Conservation (phyloP, 225 moss, liverwort and hornwort species). For the Polytrichum commune region DNA sequence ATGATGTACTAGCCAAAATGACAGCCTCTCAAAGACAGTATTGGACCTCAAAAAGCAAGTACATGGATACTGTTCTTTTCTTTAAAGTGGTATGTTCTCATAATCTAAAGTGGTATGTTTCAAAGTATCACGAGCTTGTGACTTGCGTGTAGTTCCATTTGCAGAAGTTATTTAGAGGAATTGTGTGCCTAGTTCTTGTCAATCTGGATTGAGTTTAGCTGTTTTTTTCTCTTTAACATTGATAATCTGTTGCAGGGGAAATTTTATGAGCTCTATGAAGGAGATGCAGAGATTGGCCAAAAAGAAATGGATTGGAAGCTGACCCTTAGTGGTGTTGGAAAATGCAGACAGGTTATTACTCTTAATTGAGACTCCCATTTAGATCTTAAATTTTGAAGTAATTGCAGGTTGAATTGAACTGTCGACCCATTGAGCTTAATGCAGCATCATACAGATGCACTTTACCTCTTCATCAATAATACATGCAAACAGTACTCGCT, state of each 20-base stretch:
- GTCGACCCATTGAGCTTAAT: neutral
- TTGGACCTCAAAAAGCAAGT: slow-evolving; percentile 71
- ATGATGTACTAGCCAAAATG: slow-evolving; percentile 58
- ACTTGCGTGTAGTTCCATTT: neutral
- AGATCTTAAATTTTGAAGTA: slow-evolving; percentile 3
- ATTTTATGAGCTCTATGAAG: slow-evolving; percentile 91
- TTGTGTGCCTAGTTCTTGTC: too few species aligned
- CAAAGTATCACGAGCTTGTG: too few species aligned
- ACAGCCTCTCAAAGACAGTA: slow-evolving; percentile 95
- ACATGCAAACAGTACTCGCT: too few species aligned
- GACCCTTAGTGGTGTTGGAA: slow-evolving; percentile 89
- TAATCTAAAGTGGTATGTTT: too few species aligned
- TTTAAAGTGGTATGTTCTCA: slow-evolving; percentile 75
- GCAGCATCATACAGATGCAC: too few species aligned
- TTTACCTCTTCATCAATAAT: too few species aligned
- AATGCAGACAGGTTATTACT: slow-evolving; percentile 80
- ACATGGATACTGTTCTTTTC: slow-evolving; percentile 89
- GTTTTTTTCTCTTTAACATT: too few species aligned
- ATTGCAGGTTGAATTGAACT: slow-evolving; percentile 1
- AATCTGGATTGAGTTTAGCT: too few species aligned
- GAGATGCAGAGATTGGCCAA: slow-evolving; percentile 93
- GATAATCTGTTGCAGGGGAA: slow-evolving; percentile 54
- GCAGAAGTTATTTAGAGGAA: neutral
- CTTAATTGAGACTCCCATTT: slow-evolving; percentile 3
- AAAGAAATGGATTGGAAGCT: slow-evolving; percentile 94